Percentiles rank a stretch among this genome's conserved stretches.
phyloP scores from a whole-genome alignment of 129 eudicot genomes.

The Daucus carota region DNA sequence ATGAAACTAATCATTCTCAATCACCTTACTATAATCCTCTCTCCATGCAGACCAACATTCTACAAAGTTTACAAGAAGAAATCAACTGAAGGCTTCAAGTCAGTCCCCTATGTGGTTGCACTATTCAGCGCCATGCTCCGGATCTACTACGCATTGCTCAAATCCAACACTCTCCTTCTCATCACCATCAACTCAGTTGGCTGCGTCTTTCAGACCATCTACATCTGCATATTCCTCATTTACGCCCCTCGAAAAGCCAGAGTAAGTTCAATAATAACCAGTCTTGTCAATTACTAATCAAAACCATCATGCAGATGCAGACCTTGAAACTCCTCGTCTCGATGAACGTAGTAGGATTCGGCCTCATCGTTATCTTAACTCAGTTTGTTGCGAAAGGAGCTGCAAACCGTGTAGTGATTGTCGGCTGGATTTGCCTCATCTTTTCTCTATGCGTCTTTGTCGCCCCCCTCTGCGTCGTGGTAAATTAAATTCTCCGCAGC shows the following conservation, averaged over 20 bases:
- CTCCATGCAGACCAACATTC: constrained; percentile 73
- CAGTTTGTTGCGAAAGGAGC: constrained; percentile 31
- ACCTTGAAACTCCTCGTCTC: constrained; percentile 39
- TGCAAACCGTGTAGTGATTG: constrained; percentile 28
- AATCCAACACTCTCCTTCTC: constrained; percentile 51
- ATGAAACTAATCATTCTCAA: background rate
- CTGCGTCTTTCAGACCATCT: constrained; percentile 50
- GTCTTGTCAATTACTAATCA: no score
- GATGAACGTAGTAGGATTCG: constrained; percentile 47
- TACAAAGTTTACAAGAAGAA: constrained; percentile 63
- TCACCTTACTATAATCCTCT: background rate
- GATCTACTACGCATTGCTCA: constrained; percentile 79
- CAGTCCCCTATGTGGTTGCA: constrained; percentile 66
- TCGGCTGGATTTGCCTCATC: constrained; percentile 75
- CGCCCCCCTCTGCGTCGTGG: constrained; percentile 69
- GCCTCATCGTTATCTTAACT: constrained; percentile 35
- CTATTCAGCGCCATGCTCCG: constrained; percentile 77
- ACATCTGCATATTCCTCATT: constrained; percentile 52
- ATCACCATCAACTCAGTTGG: constrained; percentile 81
- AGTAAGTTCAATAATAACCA: constrained; percentile 28
- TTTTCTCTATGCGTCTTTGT: constrained; percentile 61
- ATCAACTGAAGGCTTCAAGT: constrained; percentile 77
- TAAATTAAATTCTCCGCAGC: constrained; percentile 10
- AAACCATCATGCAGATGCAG: constrained; percentile 28
- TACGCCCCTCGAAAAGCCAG: constrained; percentile 57